phyloP scores from a whole-genome alignment of 2,329 filamentous ascomycete genomes.

The Fusarium tuaranense region DNA sequence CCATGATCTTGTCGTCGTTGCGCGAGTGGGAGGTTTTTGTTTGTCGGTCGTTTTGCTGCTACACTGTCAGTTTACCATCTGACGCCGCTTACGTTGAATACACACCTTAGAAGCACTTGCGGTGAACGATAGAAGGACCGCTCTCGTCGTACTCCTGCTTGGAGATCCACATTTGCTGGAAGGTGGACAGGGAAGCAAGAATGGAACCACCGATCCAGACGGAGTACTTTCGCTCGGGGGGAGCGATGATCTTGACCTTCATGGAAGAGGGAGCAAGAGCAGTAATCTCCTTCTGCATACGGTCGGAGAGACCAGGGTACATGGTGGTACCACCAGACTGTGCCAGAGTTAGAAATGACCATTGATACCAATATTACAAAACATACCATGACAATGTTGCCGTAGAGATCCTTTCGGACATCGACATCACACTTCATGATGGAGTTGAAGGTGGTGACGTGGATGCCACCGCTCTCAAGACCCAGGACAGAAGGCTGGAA shows the following conservation, averaged over 20 bases:
- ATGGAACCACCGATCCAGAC: slow-evolving; percentile 99
- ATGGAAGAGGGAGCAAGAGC: slow-evolving; percentile 98
- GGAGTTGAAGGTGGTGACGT: slow-evolving; percentile 99
- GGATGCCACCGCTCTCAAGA: slow-evolving; percentile 98
- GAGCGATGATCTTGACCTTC: slow-evolving; percentile 99
- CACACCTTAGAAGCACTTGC: slow-evolving; percentile 99
- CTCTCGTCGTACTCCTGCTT: slow-evolving; percentile 99
- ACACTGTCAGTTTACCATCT: slow-evolving; percentile 37
- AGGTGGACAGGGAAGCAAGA: slow-evolving; percentile 98
- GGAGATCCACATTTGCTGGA: slow-evolving; percentile 99
- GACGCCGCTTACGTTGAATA: not conserved
- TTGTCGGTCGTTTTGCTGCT: slow-evolving; percentile 47
- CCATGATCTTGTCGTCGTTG: slow-evolving; percentile 57
- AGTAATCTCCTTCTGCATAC: slow-evolving; percentile 99
- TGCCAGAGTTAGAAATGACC: slow-evolving; percentile 47
- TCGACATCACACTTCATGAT: slow-evolving; percentile 99
- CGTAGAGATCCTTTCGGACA: slow-evolving; percentile 99
- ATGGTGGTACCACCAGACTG: slow-evolving; percentile 99
- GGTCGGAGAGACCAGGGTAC: slow-evolving; percentile 99
- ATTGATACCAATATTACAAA: not conserved
- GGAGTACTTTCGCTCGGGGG: slow-evolving; percentile 99
- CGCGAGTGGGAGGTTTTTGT: slow-evolving; percentile 50
- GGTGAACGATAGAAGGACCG: slow-evolving; percentile 98
- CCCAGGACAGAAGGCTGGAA: slow-evolving; percentile 99
- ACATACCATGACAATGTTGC: slow-evolving; percentile 99